Evolutionary conservation across 768 basidiomycete species (phyloP).

Genomic region (Psilocybe cyanescens): DNA sequence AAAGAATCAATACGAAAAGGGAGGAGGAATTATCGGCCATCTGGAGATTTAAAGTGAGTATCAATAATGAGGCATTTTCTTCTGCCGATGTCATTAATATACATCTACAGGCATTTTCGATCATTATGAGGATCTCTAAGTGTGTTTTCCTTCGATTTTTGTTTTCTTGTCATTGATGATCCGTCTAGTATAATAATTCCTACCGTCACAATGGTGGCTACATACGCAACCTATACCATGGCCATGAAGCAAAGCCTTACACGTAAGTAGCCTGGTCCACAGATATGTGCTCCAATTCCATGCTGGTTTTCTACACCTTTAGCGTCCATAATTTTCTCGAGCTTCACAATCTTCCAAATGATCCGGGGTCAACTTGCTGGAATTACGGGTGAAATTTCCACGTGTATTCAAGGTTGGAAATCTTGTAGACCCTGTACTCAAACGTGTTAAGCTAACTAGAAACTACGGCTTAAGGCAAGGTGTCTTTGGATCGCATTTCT

Average conservation of each 20-base stretch:
- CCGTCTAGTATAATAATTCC: slow-evolving; percentile 34
- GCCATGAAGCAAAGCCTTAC: slow-evolving; percentile 43
- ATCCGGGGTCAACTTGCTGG: slow-evolving; percentile 54
- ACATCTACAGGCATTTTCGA: slow-evolving; percentile 27
- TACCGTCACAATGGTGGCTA: slow-evolving; percentile 65
- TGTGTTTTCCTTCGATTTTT: neutral
- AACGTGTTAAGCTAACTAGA: slow-evolving; percentile 4
- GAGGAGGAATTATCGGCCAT: slow-evolving; percentile 62
- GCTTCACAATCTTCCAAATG: slow-evolving; percentile 65
- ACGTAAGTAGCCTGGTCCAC: slow-evolving; percentile 8
- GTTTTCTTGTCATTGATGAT: neutral
- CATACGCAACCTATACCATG: slow-evolving; percentile 59
- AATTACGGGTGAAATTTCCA: slow-evolving; percentile 21
- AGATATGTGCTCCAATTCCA: neutral
- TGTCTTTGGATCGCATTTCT: slow-evolving; percentile 62
- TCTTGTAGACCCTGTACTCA: neutral
- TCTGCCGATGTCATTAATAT: slow-evolving; percentile 41
- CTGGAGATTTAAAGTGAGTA: slow-evolving; percentile 54
- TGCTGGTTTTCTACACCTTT: neutral
- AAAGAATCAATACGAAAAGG: slow-evolving; percentile 57
- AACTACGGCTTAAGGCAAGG: slow-evolving; percentile 44
- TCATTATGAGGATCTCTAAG: slow-evolving; percentile 10
- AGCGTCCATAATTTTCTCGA: slow-evolving; percentile 52
- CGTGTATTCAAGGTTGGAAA: neutral
- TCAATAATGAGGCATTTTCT: slow-evolving; percentile 1